These are phyloP conservation scores for Phoma herbarum DNA, from an alignment of 2,329 filamentous ascomycete genomes.

Conservation along the genomic window DNA sequence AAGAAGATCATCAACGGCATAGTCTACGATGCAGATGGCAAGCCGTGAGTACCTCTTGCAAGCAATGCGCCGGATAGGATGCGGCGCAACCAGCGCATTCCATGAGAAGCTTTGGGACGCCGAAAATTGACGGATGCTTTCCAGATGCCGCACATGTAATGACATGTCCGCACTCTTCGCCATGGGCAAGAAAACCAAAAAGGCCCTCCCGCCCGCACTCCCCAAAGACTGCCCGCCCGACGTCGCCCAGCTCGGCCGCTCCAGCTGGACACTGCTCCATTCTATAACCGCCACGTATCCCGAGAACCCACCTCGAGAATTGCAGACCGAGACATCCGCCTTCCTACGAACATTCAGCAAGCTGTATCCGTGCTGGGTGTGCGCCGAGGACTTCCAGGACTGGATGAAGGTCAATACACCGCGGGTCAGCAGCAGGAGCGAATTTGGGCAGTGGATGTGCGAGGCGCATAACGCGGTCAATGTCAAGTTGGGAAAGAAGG, in stretches of 20 bases:
- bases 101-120: constrained; percentile 16
- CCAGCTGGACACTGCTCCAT: constrained; percentile 93
- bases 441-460: constrained; percentile 85
- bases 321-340: constrained; percentile 78
- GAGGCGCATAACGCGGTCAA: constrained; percentile 90
- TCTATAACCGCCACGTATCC: constrained; percentile 91
- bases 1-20: constrained; percentile 74
- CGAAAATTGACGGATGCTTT: neutral
- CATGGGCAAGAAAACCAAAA: constrained; percentile 44
- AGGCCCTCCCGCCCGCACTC: constrained; percentile 32
- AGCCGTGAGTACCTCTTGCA: constrained; percentile 69
- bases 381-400: constrained; percentile 86
- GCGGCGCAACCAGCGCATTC: neutral
- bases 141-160: constrained; percentile 75
- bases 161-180: constrained; percentile 67
- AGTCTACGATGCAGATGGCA: constrained; percentile 80
- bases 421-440: constrained; percentile 64
- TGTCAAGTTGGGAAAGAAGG: constrained; percentile 85
- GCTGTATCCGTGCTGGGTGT: constrained; percentile 95
- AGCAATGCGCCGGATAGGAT: constrained; percentile 30
- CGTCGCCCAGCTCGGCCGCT: constrained; percentile 84
- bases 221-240: constrained; percentile 84
- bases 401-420: constrained; percentile 82
- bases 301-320: constrained; percentile 67
- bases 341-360: constrained; percentile 85